Conservation (phyloP, 2,329 filamentous ascomycete genomes). For the Pyrenophora graminea region DNA sequence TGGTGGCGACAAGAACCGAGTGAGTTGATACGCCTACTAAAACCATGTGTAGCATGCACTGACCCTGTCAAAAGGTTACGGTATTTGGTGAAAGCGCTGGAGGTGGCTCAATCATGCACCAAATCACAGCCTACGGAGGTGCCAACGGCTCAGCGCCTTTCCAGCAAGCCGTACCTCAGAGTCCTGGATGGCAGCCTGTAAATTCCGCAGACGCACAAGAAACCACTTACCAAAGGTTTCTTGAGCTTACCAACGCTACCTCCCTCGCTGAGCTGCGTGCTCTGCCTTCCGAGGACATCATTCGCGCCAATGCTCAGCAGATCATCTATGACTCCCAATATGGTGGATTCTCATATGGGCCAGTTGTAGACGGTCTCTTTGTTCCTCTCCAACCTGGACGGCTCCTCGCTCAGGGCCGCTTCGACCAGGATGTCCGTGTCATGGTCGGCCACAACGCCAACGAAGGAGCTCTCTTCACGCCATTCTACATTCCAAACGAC, state of each 20-base stretch:
- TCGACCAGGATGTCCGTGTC: constrained; percentile 41
- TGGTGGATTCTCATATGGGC: constrained; percentile 40
- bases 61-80: constrained; percentile 21
- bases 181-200: constrained; percentile 46
- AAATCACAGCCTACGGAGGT: constrained; percentile 49
- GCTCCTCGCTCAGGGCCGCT: constrained; percentile 45
- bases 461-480: constrained; percentile 53
- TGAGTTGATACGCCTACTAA: constrained; percentile 12
- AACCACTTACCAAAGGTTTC: constrained; percentile 33
- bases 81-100: constrained; percentile 47
- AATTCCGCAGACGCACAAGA: constrained; percentile 36
- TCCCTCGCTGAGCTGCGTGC: constrained; percentile 41
- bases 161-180: constrained; percentile 46
- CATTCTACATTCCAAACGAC: constrained; percentile 43
- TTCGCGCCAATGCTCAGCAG: constrained; percentile 42
- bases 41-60: background rate
- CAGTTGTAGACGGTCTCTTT: constrained; percentile 43
- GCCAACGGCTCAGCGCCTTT: constrained; percentile 46
- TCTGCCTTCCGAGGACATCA: constrained; percentile 37
- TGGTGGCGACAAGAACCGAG: constrained; percentile 45
- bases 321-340: constrained; percentile 40
- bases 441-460: constrained; percentile 51
- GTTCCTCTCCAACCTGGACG: constrained; percentile 38
- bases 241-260: constrained; percentile 40
- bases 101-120: constrained; percentile 47